Evolutionary conservation across 1,284 basidiomycete genomes (phyloP).

Genomic region (Ganoderma boninense): DNA sequence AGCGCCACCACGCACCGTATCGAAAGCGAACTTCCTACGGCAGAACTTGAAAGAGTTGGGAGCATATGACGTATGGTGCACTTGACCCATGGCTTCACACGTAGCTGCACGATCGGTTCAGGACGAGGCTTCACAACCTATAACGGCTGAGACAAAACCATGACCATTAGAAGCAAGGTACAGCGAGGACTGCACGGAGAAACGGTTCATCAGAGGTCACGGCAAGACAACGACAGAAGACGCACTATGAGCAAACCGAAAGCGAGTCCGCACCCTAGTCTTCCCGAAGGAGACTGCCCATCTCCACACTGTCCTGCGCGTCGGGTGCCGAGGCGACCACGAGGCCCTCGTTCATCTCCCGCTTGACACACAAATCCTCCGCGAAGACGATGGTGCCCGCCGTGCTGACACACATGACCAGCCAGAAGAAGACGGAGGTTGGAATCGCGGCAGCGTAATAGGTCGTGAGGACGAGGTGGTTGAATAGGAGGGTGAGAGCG

Average conservation of each 20-base stretch:
- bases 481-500: constrained; percentile 87
- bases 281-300: constrained; percentile 58
- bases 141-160: background rate
- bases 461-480: constrained; percentile 91
- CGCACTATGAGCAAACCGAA: constrained; percentile 7
- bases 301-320: constrained; percentile 57
- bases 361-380: constrained; percentile 91
- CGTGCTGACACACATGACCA: constrained; percentile 77
- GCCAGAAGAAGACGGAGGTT: constrained; percentile 90
- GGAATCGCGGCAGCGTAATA: constrained; percentile 92
- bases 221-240: background rate
- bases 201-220: background rate
- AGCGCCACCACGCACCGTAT: background rate
- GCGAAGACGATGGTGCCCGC: constrained; percentile 81
- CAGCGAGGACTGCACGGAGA: background rate
- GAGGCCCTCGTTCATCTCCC: constrained; percentile 92
- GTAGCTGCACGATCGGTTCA: background rate
- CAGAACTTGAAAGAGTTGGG: background rate
- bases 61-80: background rate
- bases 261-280: constrained; percentile 31
- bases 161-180: constrained; percentile 6
- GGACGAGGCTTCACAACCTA: background rate
- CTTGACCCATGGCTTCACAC: background rate
- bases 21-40: background rate
- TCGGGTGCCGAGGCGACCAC: constrained; percentile 57